Evolutionary conservation across 352 stramenopile genomes (phyloP).

Genomic region (Ochromonadaceae sp.): DNA sequence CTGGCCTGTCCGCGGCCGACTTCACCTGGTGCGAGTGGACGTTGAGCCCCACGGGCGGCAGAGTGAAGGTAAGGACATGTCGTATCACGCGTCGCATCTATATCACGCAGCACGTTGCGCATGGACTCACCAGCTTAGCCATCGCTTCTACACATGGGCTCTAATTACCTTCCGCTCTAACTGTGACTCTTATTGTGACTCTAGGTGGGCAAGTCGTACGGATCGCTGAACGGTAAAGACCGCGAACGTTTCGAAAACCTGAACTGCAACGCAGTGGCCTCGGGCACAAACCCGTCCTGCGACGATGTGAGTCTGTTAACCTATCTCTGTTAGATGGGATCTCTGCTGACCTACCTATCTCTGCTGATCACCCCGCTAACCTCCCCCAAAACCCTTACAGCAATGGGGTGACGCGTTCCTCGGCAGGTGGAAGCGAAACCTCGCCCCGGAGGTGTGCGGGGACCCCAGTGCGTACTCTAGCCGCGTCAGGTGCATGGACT

Average conservation of each 20-base stretch:
- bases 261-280: conserved; percentile 1
- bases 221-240: not conserved
- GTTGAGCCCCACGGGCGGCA: not conserved
- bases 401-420: conserved; percentile 1
- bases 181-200: too few relatives aligned
- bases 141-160: too few relatives aligned
- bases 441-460: not conserved
- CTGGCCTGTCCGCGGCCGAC: not conserved
- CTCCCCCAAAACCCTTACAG: too few relatives aligned
- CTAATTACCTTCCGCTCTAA: too few relatives aligned
- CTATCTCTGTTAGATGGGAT: not conserved
- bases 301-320: not conserved
- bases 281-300: not conserved
- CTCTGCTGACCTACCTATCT: too few relatives aligned
- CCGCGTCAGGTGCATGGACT: not conserved
- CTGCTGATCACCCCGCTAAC: too few relatives aligned
- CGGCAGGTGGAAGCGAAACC: conserved; percentile 5
- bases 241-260: not conserved
- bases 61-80: too few relatives aligned
- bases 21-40: conserved; percentile 10
- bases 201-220: conserved; percentile 14
- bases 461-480: not conserved
- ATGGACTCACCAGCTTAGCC: too few relatives aligned
- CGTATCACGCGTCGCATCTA: too few relatives aligned
- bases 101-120: too few relatives aligned